These are phyloP conservation scores for Ceratobasidium sp. DNA, from an alignment of 1,284 basidiomycete species.

Conservation along the genomic window DNA sequence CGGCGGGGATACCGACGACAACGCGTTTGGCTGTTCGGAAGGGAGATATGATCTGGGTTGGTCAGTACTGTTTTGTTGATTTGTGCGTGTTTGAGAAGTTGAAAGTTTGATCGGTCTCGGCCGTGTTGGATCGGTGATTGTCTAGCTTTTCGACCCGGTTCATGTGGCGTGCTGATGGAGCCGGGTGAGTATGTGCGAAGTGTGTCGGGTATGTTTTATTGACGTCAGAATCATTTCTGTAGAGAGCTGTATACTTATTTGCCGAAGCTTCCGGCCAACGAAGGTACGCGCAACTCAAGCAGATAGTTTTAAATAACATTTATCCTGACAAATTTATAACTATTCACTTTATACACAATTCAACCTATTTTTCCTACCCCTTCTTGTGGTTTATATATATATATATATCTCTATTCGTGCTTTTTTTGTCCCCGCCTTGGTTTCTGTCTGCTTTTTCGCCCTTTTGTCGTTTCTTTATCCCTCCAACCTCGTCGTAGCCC, in stretches of 20 bases:
- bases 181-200: not conserved
- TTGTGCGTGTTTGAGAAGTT: not conserved
- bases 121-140: not conserved
- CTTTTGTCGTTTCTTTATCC: no score
- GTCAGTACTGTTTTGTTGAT: conserved; percentile 5
- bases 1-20: conserved; percentile 32
- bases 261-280: conserved; percentile 10
- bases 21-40: conserved; percentile 26
- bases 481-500: not conserved
- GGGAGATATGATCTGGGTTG: conserved; percentile 1
- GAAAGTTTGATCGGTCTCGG: not conserved
- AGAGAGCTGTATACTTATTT: conserved; percentile 39
- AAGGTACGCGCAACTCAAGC: not conserved
- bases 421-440: no score
- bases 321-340: no score
- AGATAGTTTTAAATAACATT: no score
- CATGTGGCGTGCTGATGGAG: conserved; percentile 39
- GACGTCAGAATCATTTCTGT: not conserved
- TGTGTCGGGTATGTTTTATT: not conserved
- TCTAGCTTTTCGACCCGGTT: conserved; percentile 32
- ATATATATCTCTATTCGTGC: no score
- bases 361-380: no score
- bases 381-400: no score
- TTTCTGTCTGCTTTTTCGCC: no score
- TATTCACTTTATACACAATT: no score